Conservation (phyloP, 768 basidiomycete genomes). For the Russula brevipes region DNA sequence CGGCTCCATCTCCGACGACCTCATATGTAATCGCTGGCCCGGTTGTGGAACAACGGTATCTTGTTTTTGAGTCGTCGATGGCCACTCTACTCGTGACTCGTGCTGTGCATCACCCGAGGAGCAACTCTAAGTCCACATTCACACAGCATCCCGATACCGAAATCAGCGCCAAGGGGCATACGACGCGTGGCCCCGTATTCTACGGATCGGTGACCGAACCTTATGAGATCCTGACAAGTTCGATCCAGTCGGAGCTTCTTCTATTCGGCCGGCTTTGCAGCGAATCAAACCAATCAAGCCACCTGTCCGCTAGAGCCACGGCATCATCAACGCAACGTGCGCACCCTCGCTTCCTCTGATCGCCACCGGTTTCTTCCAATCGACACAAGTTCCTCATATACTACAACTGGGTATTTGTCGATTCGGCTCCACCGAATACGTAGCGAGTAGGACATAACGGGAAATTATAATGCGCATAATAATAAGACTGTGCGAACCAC, state of each 20-base stretch:
- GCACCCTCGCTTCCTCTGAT: neutral
- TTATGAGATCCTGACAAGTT: neutral
- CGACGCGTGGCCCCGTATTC: conserved; percentile 3
- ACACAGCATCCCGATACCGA: neutral
- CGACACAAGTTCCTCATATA: neutral
- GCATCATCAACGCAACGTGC: neutral
- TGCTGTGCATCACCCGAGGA: neutral
- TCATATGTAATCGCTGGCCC: neutral
- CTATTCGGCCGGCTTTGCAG: neutral
- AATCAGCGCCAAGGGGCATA: conserved; percentile 5
- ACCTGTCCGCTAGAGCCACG: too few species aligned
- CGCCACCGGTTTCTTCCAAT: neutral
- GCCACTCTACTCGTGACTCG: neutral
- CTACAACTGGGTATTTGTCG: too few species aligned
- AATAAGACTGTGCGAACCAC: neutral
- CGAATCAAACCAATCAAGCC: conserved; percentile 2
- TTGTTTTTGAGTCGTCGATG: neutral
- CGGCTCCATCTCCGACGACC: too few species aligned
- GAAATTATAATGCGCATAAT: conserved; percentile 2
- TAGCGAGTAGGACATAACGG: neutral
- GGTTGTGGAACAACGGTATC: neutral
- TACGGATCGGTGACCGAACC: conserved; percentile 7
- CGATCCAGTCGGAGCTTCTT: conserved; percentile 1
- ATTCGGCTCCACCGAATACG: neutral
- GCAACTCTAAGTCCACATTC: neutral